Evolutionary conservation across 495 filamentous ascomycete species (phyloP).

Genomic region (Penicillium taxi): DNA sequence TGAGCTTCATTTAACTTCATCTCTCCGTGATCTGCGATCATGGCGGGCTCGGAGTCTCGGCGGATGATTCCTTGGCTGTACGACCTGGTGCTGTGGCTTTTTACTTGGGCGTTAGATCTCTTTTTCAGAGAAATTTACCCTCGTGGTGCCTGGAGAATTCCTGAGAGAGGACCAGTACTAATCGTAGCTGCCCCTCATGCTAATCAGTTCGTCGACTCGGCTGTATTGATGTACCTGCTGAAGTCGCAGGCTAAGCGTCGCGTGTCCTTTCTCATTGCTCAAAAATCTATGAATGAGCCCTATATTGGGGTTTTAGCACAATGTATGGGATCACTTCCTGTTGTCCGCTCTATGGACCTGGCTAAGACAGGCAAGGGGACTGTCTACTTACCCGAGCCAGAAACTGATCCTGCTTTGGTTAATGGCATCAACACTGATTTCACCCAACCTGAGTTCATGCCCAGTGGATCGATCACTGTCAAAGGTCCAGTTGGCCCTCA

Average conservation of each 20-base stretch:
- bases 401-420: constrained; percentile 69
- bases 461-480: constrained; percentile 74
- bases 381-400: constrained; percentile 83
- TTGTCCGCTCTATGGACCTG: constrained; percentile 82
- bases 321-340: constrained; percentile 75
- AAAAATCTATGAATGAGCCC: constrained; percentile 77
- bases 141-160: constrained; percentile 84
- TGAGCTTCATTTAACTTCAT: background rate
- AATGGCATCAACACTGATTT: constrained; percentile 80
- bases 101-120: constrained; percentile 76
- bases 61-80: constrained; percentile 62
- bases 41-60: constrained; percentile 11
- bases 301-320: constrained; percentile 79
- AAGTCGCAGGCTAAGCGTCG: constrained; percentile 76
- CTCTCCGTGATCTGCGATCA: constrained; percentile 11
- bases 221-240: constrained; percentile 82
- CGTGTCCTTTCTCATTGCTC: constrained; percentile 82
- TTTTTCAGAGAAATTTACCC: constrained; percentile 98
- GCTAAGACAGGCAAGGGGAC: constrained; percentile 69
- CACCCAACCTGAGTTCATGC: constrained; percentile 55
- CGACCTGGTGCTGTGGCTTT: constrained; percentile 70
- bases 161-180: constrained; percentile 73
- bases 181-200: constrained; percentile 97
- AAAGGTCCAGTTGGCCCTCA: constrained; percentile 71
- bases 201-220: constrained; percentile 94